Base-by-base conservation (phyloP, 805 yeast genomes). In the Wickerhamiella australiensis region DNA sequence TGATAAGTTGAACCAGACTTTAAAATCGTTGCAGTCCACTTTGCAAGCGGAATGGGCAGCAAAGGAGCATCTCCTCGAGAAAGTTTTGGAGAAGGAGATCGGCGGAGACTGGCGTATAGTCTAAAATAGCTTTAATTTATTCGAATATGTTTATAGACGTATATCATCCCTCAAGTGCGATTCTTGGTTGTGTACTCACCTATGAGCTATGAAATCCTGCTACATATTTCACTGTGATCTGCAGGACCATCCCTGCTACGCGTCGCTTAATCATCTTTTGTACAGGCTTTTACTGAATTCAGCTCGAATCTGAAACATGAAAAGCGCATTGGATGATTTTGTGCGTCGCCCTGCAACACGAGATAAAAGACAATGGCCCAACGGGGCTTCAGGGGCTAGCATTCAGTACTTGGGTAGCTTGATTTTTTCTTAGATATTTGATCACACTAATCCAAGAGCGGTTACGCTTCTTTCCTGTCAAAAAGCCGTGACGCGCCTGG, bases 11-110 rank as follows among this genome's bases (percentile, higher is more conserved):
- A 12, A 7, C 5, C 17, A n/a, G 21, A 18, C 38, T 4, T 33
- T 49, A 2, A n/a, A 35, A 17, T n/a, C 38, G 18, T 33, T 42
- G 20, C 31, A 15, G 17, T 41, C 20, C 22, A 15, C 29, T 17
- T 36, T 42, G 18, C 42, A 43, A 13, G 42, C 43, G 2, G 51
- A 49, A 35, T 49, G 51, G 51, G 38, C 38, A 2, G 47, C 51
- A 15, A 49, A 49, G 22, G 51, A 49, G 44, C 25, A 18, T 4
- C n/a, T 37, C n/a, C 51, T 49, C 7, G 29, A 31, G 35, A n/a
- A 37, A 26, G 15, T 49, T 2, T 26, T 42, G n/a, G 33, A 49
- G 20, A 43, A 42, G 6, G 42, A 36, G 23, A 45, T 31, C 23
- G 48, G 47, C 18, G 29, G 23, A 3, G 40, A 45, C 9, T 36